Evolutionary conservation across 2,329 filamentous ascomycete species (phyloP).

Genomic region (Colletotrichum tanaceti): DNA sequence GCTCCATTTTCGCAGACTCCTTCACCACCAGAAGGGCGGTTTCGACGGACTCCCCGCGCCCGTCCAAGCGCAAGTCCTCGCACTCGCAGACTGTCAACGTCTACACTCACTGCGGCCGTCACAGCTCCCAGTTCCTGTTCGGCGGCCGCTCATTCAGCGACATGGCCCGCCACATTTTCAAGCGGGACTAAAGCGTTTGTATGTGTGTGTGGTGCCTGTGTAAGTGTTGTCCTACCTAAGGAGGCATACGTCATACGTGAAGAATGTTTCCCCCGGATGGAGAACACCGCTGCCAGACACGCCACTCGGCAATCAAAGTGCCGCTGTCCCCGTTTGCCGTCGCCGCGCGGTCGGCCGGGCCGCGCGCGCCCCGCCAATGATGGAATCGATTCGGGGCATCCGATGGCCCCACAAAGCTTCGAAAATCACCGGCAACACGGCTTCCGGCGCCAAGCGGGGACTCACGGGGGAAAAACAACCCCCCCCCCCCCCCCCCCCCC

Average conservation of each 20-base stretch:
- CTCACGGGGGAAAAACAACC: constrained; percentile 5
- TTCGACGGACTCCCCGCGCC: constrained; percentile 34
- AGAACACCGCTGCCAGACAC: not conserved
- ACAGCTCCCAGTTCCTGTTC: constrained; percentile 66
- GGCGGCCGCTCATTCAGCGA: constrained; percentile 60
- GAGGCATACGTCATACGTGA: not conserved
- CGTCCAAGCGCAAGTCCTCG: constrained; percentile 48
- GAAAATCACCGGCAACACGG: constrained; percentile 7
- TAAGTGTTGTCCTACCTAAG: constrained; percentile 2
- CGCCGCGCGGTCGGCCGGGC: constrained; percentile 21
- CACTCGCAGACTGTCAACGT: constrained; percentile 59
- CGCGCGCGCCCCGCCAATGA: constrained; percentile 29
- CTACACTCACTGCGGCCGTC: constrained; percentile 66
- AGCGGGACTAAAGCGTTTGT: constrained; percentile 37
- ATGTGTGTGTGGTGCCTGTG: not conserved
- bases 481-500: not conserved
- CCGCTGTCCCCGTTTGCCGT: constrained; percentile 11
- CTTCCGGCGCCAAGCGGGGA: constrained; percentile 25
- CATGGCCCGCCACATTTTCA: constrained; percentile 56
- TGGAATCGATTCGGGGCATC: not conserved
- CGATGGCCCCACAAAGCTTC: not conserved
- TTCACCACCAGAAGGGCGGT: constrained; percentile 42
- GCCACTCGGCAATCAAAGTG: not conserved
- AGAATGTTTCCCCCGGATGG: not conserved
- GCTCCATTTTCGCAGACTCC: constrained; percentile 26